phyloP scores from a whole-genome alignment of 345 rosid species.

The Pugionium cornutum region DNA sequence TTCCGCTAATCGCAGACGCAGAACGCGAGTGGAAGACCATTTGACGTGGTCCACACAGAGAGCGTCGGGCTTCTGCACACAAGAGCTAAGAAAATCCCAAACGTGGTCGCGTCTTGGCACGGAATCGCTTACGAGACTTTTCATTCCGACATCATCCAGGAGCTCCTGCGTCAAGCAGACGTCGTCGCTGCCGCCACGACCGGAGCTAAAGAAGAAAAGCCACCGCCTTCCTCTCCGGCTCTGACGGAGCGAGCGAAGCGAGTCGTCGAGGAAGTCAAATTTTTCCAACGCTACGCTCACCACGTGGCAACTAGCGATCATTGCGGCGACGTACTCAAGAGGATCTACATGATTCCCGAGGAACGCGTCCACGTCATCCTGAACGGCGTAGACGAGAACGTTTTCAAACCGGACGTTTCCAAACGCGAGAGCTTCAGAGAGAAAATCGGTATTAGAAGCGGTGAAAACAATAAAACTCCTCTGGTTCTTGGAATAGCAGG shows the following conservation, averaged over 20 bases:
- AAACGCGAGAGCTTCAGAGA: conserved; percentile 52
- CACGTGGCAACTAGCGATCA: conserved; percentile 96
- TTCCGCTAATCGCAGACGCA: conserved; percentile 37
- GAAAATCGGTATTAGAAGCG: conserved; percentile 52
- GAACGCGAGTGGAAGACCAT: conserved; percentile 68
- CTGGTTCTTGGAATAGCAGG: conserved; percentile 83
- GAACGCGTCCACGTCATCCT: conserved; percentile 86
- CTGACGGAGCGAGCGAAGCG: conserved; percentile 57
- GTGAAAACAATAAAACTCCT: conserved; percentile 26
- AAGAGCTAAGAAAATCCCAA: conserved; percentile 60
- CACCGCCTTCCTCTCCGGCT: conserved; percentile 53
- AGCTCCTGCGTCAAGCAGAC: conserved; percentile 53
- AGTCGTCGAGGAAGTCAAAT: conserved; percentile 83
- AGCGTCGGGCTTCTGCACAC: conserved; percentile 88
- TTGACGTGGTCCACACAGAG: conserved; percentile 83
- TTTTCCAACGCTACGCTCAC: conserved; percentile 78
- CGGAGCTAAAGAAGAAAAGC: conserved; percentile 37
- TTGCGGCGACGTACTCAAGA: conserved; percentile 78
- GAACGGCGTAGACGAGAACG: conserved; percentile 75
- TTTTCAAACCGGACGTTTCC: conserved; percentile 60
- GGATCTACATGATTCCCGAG: conserved; percentile 92
- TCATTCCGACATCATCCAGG: conserved; percentile 88
- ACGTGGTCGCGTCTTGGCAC: conserved; percentile 81
- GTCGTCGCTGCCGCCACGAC: neutral
- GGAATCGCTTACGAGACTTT: conserved; percentile 92